Conservation (phyloP, 1,284 basidiomycete species). For the Puccinia polysora region DNA sequence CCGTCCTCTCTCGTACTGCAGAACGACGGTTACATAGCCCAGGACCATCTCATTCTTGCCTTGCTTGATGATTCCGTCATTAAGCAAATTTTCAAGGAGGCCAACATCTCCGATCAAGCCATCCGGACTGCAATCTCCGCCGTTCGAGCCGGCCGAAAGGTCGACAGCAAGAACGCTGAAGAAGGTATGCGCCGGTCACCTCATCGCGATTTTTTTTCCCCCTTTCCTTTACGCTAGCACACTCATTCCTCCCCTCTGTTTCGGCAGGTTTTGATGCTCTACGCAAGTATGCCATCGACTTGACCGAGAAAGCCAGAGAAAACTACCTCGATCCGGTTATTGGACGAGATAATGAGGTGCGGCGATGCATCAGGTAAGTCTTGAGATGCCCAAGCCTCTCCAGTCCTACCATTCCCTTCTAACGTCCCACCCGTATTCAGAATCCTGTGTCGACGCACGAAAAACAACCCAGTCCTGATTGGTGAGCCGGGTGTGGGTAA, state of each 20-base stretch:
- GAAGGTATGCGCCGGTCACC: conserved; percentile 77
- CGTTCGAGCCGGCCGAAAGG: conserved; percentile 70
- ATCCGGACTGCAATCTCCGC: conserved; percentile 76
- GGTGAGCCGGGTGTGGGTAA: conserved; percentile 92
- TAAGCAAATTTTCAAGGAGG: conserved; percentile 66
- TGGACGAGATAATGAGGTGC: conserved; percentile 58
- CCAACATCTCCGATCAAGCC: conserved; percentile 65
- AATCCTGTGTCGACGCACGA: conserved; percentile 60
- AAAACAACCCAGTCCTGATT: conserved; percentile 87
- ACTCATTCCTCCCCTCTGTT: conserved; percentile 36
- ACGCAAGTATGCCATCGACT: conserved; percentile 54
- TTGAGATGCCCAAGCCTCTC: neutral
- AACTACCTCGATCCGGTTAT: conserved; percentile 62
- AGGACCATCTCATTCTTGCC: conserved; percentile 74
- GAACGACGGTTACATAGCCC: conserved; percentile 86
- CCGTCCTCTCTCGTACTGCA: conserved; percentile 47
- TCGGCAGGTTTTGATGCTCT: conserved; percentile 52
- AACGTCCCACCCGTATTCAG: conserved; percentile 43
- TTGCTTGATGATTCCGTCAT: conserved; percentile 66
- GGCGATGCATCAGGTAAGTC: conserved; percentile 62
- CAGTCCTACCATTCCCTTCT: neutral
- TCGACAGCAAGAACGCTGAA: conserved; percentile 75
- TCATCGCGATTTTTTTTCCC: conserved; percentile 47
- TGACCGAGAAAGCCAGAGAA: conserved; percentile 60
- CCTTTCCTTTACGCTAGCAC: conserved; percentile 47